A percentile compares a stretch with the other conserved stretches of the same genome.
These are phyloP conservation scores for Seiridium cupressi DNA, from an alignment of 2,329 filamentous ascomycete genomes.

Conservation along the genomic window DNA sequence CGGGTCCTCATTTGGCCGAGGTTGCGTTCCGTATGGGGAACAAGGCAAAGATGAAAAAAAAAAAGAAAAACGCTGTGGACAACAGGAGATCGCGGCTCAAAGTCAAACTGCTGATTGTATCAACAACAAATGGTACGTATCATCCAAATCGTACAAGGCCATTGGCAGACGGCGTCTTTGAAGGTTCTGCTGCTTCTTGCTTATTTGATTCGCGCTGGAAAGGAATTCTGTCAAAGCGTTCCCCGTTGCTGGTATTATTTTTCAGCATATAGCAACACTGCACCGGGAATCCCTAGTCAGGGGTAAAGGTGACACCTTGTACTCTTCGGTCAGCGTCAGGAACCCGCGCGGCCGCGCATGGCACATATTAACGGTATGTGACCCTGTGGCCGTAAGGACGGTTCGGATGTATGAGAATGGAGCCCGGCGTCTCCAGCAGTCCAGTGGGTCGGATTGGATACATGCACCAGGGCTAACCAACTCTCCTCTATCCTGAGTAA, in stretches of 20 bases:
- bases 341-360: not conserved
- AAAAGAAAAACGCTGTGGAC: not conserved
- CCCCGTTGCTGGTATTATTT: no score
- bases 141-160: not conserved
- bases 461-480: no score
- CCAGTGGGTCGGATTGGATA: no score
- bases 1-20: constrained; percentile 1
- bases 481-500: no score
- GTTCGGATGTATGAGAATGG: no score
- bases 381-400: not conserved
- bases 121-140: not conserved
- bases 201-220: no score
- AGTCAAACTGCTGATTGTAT: not conserved
- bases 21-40: not conserved
- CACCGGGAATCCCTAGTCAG: not conserved
- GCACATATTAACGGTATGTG: not conserved
- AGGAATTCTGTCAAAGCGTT: no score
- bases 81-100: not conserved
- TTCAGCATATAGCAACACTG: no score
- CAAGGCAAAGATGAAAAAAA: not conserved
- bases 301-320: not conserved
- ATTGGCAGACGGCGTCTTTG: not conserved
- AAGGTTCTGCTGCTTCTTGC: no score
- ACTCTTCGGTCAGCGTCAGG: no score
- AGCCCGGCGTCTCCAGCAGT: no score